These are phyloP conservation scores for Aureobasidium lini DNA, from an alignment of 2,329 filamentous ascomycete genomes.

Conservation along the genomic window DNA sequence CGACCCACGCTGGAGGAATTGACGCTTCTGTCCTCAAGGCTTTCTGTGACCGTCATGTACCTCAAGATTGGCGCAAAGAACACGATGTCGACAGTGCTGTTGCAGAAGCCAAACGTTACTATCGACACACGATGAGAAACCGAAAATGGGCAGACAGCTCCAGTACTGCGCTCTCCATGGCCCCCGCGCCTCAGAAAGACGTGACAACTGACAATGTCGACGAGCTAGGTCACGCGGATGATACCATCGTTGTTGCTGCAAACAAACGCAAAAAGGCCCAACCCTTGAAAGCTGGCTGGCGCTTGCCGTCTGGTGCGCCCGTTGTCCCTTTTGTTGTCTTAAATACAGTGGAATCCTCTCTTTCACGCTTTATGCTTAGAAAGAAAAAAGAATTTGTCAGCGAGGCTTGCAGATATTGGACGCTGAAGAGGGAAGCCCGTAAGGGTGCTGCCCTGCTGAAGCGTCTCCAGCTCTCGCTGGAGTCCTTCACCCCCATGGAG, in stretches of 20 bases:
- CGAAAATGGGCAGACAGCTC: conserved; percentile 90
- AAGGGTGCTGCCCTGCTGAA: conserved; percentile 88
- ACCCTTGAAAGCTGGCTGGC: conserved; percentile 68
- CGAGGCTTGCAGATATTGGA: conserved; percentile 96
- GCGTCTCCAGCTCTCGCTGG: conserved; percentile 86
- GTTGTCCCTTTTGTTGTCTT: conserved; percentile 87
- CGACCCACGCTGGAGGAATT: conserved; percentile 70
- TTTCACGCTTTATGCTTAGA: conserved; percentile 73
- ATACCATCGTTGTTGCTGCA: conserved; percentile 46
- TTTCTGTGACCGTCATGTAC: conserved; percentile 92
- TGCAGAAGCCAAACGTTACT: conserved; percentile 77
- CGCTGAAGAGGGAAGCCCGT: conserved; percentile 85
- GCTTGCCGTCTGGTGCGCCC: conserved; percentile 86
- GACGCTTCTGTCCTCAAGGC: conserved; percentile 83
- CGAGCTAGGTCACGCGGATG: conserved; percentile 30
- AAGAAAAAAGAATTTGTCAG: conserved; percentile 89
- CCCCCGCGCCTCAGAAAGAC: conserved; percentile 46
- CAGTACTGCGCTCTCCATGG: conserved; percentile 69
- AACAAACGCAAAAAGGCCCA: conserved; percentile 52
- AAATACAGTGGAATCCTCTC: conserved; percentile 73
- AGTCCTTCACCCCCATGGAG: conserved; percentile 96
- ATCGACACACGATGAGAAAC: conserved; percentile 80
- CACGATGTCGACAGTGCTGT: conserved; percentile 76
- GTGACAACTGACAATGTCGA: conserved; percentile 41
- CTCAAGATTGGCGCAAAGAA: conserved; percentile 78